A percentile compares a stretch with the other conserved stretches of the same genome.
phyloP scores from a whole-genome alignment of 2,329 filamentous ascomycete species.

The Cordyceps tenuipes region DNA sequence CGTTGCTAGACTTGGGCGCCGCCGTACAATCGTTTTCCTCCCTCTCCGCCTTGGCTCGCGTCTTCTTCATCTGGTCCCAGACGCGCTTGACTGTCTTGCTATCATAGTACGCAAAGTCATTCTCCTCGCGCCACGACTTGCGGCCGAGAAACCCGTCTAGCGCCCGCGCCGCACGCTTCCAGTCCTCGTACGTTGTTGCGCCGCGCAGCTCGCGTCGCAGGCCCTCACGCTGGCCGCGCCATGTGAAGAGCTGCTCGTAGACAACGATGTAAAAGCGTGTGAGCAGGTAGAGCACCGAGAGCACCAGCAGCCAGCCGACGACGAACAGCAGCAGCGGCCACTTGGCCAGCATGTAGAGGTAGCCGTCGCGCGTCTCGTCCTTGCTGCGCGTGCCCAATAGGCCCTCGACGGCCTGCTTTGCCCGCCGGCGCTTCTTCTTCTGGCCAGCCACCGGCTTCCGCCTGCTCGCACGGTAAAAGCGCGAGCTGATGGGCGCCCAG shows the following conservation, averaged over 20 bases:
- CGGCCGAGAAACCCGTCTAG: conserved; percentile 78
- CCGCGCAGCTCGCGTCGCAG: conserved; percentile 63
- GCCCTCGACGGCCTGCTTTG: conserved; percentile 29
- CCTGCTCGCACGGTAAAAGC: conserved; percentile 39
- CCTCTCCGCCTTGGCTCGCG: conserved; percentile 51
- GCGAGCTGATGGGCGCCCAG: conserved; percentile 83
- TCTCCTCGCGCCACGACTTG: conserved; percentile 68
- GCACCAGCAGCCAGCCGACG: conserved; percentile 67
- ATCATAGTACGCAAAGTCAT: conserved; percentile 80
- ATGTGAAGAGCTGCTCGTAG: conserved; percentile 87
- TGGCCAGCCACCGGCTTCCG: conserved; percentile 20
- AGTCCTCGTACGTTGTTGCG: conserved; percentile 71
- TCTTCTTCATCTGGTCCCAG: conserved; percentile 62
- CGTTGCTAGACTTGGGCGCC: conserved; percentile 21
- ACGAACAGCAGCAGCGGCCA: conserved; percentile 84
- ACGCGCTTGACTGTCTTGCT: conserved; percentile 72
- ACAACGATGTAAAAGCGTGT: conserved; percentile 84
- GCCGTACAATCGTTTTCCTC: conserved; percentile 24
- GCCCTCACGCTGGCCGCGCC: conserved; percentile 69
- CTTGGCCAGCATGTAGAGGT: conserved; percentile 80
- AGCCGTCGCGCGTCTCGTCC: conserved; percentile 92
- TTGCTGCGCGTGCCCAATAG: conserved; percentile 53
- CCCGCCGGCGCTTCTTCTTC: conserved; percentile 23
- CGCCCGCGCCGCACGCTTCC: conserved; percentile 70
- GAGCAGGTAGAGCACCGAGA: conserved; percentile 64